A percentile compares a stretch with the other conserved stretches of the same genome.
These are phyloP conservation scores for Parathielavia hyrcaniae DNA, from an alignment of 495 filamentous ascomycete genomes.

Conservation along the genomic window DNA sequence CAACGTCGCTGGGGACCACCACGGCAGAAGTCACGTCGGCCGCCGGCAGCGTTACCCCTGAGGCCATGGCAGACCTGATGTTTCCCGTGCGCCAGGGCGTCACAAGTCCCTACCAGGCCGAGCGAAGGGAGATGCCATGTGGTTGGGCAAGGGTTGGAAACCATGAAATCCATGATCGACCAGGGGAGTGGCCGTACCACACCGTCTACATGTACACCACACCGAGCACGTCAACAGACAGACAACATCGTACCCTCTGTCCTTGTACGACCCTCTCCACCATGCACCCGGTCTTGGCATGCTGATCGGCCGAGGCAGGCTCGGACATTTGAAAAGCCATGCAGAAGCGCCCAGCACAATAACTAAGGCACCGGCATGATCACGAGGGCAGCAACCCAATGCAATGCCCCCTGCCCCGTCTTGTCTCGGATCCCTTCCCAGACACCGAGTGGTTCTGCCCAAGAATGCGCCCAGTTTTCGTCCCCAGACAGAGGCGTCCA, in stretches of 20 bases:
- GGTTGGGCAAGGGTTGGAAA: too few relatives aligned
- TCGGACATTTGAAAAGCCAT: too few relatives aligned
- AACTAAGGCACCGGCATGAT: background rate
- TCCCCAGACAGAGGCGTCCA: conserved; percentile 10
- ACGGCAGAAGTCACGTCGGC: conserved; percentile 45
- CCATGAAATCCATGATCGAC: too few relatives aligned
- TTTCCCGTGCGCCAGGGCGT: conserved; percentile 44
- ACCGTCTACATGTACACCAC: too few relatives aligned
- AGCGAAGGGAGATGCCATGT: conserved; percentile 31
- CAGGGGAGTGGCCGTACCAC: too few relatives aligned
- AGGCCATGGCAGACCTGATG: conserved; percentile 34
- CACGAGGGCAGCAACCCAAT: background rate
- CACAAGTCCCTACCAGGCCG: conserved; percentile 52
- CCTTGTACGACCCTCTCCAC: too few relatives aligned
- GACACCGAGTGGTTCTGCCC: conserved; percentile 11
- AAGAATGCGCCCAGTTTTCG: background rate
- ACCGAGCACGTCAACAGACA: too few relatives aligned
- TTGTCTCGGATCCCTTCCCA: background rate
- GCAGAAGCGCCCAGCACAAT: too few relatives aligned
- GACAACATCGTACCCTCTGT: too few relatives aligned
- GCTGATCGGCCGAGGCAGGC: too few relatives aligned
- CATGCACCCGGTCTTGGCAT: too few relatives aligned
- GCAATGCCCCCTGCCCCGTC: background rate
- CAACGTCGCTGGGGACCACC: conserved; percentile 52
- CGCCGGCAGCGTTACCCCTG: conserved; percentile 25